Conservation (phyloP, 1,284 basidiomycete species). For the Bjerkandera adusta region DNA sequence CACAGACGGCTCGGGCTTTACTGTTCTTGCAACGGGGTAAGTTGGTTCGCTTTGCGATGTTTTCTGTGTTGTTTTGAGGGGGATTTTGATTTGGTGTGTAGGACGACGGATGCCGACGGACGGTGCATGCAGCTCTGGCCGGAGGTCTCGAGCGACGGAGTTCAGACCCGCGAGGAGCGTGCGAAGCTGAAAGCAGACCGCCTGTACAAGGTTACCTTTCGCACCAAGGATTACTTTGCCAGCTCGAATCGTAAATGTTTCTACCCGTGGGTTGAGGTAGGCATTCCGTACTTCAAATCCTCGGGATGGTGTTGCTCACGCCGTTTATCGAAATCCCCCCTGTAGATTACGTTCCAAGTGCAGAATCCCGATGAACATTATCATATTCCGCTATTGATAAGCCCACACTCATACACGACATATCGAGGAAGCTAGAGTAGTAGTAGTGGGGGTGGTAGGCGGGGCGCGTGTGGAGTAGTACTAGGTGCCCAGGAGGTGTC, state of each 20-base stretch:
- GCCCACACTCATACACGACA: slow-evolving; percentile 90
- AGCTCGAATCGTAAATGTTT: slow-evolving; percentile 63
- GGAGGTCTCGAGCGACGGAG: slow-evolving; percentile 32
- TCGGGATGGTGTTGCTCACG: background rate
- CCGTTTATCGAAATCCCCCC: slow-evolving; percentile 2
- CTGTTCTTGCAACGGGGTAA: slow-evolving; percentile 62
- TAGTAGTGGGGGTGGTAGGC: background rate
- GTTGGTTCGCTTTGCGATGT: slow-evolving; percentile 14
- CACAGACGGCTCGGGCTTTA: slow-evolving; percentile 39
- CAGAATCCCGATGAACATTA: slow-evolving; percentile 76
- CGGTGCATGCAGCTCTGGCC: slow-evolving; percentile 74
- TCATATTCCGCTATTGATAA: slow-evolving; percentile 89
- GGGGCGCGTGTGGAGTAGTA: no score
- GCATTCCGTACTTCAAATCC: slow-evolving; percentile 12
- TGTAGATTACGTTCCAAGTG: slow-evolving; percentile 75
- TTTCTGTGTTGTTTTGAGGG: slow-evolving; percentile 1
- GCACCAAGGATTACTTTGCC: slow-evolving; percentile 82
- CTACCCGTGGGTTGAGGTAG: slow-evolving; percentile 87
- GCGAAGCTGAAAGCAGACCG: slow-evolving; percentile 46
- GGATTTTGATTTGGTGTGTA: slow-evolving; percentile 28
- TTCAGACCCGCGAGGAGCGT: slow-evolving; percentile 32
- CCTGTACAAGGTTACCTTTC: slow-evolving; percentile 84
- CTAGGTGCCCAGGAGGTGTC: slow-evolving; percentile 1
- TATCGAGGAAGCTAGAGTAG: slow-evolving; percentile 77
- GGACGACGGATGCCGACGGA: slow-evolving; percentile 80